Evolutionary conservation across 176 grass and related monocot species (phyloP), one percentile per base, ranked within the genome.

Genomic region (Lolium perenne): DNA sequence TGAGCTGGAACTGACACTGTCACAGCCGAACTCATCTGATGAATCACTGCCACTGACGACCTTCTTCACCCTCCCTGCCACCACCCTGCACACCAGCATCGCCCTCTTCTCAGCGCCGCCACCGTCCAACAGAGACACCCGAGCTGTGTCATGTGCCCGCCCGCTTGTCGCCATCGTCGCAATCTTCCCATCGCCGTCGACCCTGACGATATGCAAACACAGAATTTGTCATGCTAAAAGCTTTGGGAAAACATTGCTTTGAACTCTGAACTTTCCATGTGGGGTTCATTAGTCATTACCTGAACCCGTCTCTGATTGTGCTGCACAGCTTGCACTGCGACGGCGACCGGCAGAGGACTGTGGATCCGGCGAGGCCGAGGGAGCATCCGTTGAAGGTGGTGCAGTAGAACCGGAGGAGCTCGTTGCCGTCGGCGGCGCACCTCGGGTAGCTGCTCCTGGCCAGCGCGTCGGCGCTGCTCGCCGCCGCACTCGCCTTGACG

Each of bases 351-450:
- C 97, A 99, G 23, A 94, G 76, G 71, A 80, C 70, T 7, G 90
- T 87, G 55, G 76, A 50, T 4, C 80, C 87, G 56, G 47, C 65
- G 26, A 80, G 32, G 35, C 90, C 89, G 16, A 99, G 68, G 8
- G 89, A 88, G 74, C 97, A 99, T 26, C 35, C 29, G 63, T 66
- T 41, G 54, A 93, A 90, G 46, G 94, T 91, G 14, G 92, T 93
- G 77, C 88, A 90, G 47, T 94, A 71, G 86, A 99, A 99, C 35
- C 92, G 74, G 40, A 99, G 90, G 0, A 99, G 80, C 77, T 99
- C 97, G 70, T 99, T 99, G 46, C 97, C 97, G 29, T 99, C 97
- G 3, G 97, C 97, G 38, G 89, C 76, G 48, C 94, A 99, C 72
- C 97, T 82, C 43, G 97, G 80, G 87, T 94, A 76, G 26, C 74